Evolutionary conservation across 768 basidiomycete species (phyloP), one percentile per base, ranked within the genome.

Genomic region (Trametes gibbosa): DNA sequence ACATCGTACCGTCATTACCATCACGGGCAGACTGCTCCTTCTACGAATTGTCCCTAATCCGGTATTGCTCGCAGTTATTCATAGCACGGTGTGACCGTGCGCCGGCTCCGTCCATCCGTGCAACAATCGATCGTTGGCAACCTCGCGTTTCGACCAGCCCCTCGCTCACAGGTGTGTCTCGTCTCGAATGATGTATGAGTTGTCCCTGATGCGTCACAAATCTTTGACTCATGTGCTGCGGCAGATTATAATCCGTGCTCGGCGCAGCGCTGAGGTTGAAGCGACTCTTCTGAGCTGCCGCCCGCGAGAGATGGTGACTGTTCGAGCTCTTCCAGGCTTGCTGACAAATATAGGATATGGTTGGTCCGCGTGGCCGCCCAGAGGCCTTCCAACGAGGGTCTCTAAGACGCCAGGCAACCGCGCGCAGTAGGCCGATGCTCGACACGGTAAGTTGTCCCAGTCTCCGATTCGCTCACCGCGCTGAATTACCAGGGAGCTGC

Each of bases 51-150:
- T 10, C 49, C 55, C 49, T 56, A 49, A 21, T 32, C 8, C 49
- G 49, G 55, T 32, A 21, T 29, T 49, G 24, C 55, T 49, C 47
- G 49, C 46, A 47, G 55, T 49, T 56, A 56, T 56, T 41, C 55
- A 56, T 56, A 56, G 55, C 32, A 27, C 10, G 25, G 8, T 32
- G 29, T 32, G 29, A 32, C 29, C 16, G 17, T 19, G 14, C 42
- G 25, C 34, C 27, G 25, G 14, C 14, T n/a, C 4, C 46, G 25
- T 21, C 25, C n/a, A 27, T 7, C 24, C 25, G 8, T 46, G 9
- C 14, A 48, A 3, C 25, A 16, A 29, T 29, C 7, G 27, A 27
- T 39, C 37, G 10, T 32, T 32, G 5, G 29, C 29, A 32, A 32
- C 29, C 10, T 32, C 29, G 29, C 29, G 29, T 32, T 32, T 10